A percentile compares a stretch with the other conserved stretches of the same genome.
Evolutionary conservation across 2,329 filamentous ascomycete genomes (phyloP).

Genomic region (Aureobasidium sp.): DNA sequence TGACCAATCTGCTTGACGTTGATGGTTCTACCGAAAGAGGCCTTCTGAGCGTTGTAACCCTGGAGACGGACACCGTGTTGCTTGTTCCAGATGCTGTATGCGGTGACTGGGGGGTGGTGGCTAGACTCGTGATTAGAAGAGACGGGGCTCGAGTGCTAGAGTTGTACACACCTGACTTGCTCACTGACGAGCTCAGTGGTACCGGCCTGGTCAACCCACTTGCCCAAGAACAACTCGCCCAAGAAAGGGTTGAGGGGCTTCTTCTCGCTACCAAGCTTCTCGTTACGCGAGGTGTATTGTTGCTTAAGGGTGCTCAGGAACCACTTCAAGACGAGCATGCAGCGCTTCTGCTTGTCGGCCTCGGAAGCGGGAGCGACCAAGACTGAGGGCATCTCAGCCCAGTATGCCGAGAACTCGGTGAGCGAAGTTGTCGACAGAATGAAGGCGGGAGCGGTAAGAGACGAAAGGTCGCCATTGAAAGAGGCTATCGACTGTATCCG

Average conservation of each 20-base stretch:
- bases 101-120: constrained; percentile 91
- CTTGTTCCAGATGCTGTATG: constrained; percentile 84
- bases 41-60: constrained; percentile 95
- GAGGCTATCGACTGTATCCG: constrained; percentile 40
- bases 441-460: constrained; percentile 49
- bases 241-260: constrained; percentile 96
- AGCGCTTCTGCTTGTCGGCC: constrained; percentile 69
- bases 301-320: constrained; percentile 90
- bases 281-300: constrained; percentile 66
- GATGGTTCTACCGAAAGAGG: constrained; percentile 88
- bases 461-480: constrained; percentile 48
- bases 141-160: too few relatives aligned
- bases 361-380: constrained; percentile 78
- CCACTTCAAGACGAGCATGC: constrained; percentile 88
- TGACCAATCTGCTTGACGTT: constrained; percentile 75
- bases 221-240: constrained; percentile 86
- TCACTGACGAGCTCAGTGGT: constrained; percentile 83
- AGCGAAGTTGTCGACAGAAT: constrained; percentile 48
- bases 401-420: constrained; percentile 49
- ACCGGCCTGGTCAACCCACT: constrained; percentile 76
- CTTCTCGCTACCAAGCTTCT: constrained; percentile 84
- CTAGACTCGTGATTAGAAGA: constrained; percentile 24
- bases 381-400: constrained; percentile 51
- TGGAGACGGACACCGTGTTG: constrained; percentile 66
- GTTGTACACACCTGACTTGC: constrained; percentile 62